Conservation (phyloP, 306 rosid species). For the Lathyrus sativus region DNA sequence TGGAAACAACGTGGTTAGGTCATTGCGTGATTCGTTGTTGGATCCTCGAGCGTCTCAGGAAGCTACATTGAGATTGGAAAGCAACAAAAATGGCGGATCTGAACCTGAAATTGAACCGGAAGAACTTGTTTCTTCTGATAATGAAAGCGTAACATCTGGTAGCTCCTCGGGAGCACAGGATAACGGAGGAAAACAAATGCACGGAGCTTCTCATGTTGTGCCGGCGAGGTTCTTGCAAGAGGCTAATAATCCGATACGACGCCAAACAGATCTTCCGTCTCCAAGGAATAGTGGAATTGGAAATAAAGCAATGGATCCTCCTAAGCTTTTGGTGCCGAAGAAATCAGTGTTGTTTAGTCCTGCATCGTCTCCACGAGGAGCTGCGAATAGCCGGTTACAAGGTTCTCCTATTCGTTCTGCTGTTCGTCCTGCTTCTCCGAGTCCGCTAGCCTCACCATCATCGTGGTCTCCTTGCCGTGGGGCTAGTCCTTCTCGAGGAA, state of each 20-base stretch:
- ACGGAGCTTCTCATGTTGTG: conserved; percentile 55
- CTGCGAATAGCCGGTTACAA: conserved; percentile 51
- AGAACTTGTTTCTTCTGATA: conserved; percentile 59
- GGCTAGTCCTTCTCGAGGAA: conserved; percentile 65
- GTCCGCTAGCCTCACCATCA: conserved; percentile 49
- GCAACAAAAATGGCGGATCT: conserved; percentile 52
- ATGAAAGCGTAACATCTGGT: conserved; percentile 77
- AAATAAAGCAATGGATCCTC: conserved; percentile 44
- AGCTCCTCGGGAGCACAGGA: conserved; percentile 53
- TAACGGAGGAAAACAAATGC: conserved; percentile 40
- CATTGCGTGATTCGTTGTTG: conserved; percentile 59
- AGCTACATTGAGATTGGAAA: conserved; percentile 46
- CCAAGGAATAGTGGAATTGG: conserved; percentile 51
- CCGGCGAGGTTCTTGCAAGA: conserved; percentile 81
- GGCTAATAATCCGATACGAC: conserved; percentile 52
- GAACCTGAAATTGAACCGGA: conserved; percentile 44
- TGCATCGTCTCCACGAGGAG: conserved; percentile 66
- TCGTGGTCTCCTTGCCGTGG: conserved; percentile 69
- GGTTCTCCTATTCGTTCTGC: conserved; percentile 63
- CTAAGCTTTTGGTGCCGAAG: conserved; percentile 51
- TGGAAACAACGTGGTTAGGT: conserved; percentile 57
- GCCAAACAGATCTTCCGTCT: conserved; percentile 55
- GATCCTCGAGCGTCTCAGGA: conserved; percentile 46
- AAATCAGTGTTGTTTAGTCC: conserved; percentile 54
- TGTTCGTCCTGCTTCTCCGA: conserved; percentile 71